A percentile compares a stretch with the other conserved stretches of the same genome.
These are phyloP conservation scores for Claviceps sp. DNA, from an alignment of 2,329 filamentous ascomycete genomes.

Conservation along the genomic window DNA sequence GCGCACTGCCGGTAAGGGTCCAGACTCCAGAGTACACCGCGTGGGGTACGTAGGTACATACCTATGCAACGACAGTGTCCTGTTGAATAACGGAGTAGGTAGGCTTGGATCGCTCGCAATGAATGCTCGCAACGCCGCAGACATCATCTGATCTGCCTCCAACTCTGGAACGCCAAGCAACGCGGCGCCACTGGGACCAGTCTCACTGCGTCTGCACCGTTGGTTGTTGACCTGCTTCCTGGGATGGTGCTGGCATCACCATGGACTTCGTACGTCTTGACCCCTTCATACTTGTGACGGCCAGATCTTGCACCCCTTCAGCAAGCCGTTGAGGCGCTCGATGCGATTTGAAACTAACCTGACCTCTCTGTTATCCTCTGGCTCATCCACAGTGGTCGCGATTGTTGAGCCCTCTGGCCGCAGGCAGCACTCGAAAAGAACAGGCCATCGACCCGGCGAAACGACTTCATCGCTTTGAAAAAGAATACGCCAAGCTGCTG, in stretches of 20 bases:
- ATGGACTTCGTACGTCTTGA: constrained; percentile 43
- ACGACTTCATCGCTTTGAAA: constrained; percentile 52
- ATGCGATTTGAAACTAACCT: constrained; percentile 1
- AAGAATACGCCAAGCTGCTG: constrained; percentile 49
- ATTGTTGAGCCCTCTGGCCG: constrained; percentile 49
- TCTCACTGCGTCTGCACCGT: background rate
- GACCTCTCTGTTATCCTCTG: background rate
- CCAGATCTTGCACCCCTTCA: background rate
- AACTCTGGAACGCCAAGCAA: background rate
- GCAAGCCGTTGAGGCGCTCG: background rate
- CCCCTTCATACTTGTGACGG: too few relatives aligned
- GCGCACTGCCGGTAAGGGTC: too few relatives aligned
- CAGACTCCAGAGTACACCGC: too few relatives aligned
- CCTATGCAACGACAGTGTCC: too few relatives aligned
- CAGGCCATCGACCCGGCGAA: constrained; percentile 49
- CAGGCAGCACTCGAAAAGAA: constrained; percentile 42
- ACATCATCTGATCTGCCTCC: background rate
- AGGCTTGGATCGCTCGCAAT: background rate
- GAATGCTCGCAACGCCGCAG: background rate
- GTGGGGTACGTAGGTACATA: too few relatives aligned
- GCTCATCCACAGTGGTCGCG: constrained; percentile 45
- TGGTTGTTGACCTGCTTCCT: background rate
- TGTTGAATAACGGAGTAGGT: too few relatives aligned
- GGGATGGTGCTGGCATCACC: constrained; percentile 32
- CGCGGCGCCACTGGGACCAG: background rate